phyloP scores from a whole-genome alignment of 352 stramenopile genomes.

The Globisporangium paddicum region DNA sequence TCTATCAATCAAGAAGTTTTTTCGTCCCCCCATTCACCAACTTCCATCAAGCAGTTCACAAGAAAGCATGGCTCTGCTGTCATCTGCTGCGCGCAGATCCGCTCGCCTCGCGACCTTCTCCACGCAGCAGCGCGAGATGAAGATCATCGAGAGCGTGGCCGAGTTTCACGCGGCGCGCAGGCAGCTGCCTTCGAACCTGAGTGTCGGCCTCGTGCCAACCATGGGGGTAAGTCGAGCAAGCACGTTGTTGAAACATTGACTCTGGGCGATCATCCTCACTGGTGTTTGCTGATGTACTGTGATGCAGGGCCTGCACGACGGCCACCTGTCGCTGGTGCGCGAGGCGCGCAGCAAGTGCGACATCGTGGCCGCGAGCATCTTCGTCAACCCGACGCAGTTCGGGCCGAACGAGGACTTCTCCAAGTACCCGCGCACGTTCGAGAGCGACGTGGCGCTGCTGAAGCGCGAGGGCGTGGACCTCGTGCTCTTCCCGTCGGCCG shows the following conservation, averaged over 20 bases:
- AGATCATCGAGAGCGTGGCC: constrained; percentile 46
- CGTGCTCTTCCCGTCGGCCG: constrained; percentile 79
- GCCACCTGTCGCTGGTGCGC: constrained; percentile 90
- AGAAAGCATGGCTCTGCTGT: neutral
- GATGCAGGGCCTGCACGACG: constrained; percentile 92
- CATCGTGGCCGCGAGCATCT: constrained; percentile 94
- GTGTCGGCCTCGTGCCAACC: constrained; percentile 97
- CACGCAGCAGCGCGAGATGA: constrained; percentile 1
- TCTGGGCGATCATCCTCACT: neutral
- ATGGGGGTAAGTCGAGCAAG: constrained; percentile 85
- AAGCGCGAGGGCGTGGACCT: constrained; percentile 86
- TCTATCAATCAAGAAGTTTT: too few species aligned
- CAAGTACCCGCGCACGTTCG: constrained; percentile 96
- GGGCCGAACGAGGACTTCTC: constrained; percentile 97
- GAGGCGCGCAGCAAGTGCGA: constrained; percentile 90
- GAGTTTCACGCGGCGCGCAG: constrained; percentile 50
- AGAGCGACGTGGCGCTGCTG: constrained; percentile 90
- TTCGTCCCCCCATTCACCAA: neutral
- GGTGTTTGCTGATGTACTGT: neutral
- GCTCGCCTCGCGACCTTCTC: neutral
- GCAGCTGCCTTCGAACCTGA: constrained; percentile 41
- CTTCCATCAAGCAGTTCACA: neutral
- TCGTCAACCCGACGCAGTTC: constrained; percentile 99
- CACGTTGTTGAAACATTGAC: neutral
- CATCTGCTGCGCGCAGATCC: neutral